Base-by-base conservation (phyloP, 768 basidiomycete genomes). In the Boletus insuetus region DNA sequence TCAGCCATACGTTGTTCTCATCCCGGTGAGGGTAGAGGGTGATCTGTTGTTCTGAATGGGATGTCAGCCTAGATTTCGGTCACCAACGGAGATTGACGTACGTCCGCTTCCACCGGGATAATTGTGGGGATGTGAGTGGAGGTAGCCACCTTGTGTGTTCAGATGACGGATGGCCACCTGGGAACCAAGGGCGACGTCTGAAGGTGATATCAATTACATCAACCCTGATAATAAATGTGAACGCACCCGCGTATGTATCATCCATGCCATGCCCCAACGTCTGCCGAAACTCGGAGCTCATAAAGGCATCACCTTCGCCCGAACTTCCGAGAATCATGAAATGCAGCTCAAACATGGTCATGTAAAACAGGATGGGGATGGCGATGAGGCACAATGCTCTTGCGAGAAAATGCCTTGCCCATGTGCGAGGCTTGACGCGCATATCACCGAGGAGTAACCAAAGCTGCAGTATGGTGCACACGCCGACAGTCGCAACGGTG, bases 21-120 rank as follows among this genome's bases (percentile, higher is more conserved):
- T 99, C 97, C n/a, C 89, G 83, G 71, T 99, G 97, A 2, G 97
- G 97, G 69, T 99, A 99, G n/a, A 99, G 85, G 0, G 97, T 98
- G 58, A 99, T 80, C 75, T 99, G 97, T 82, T 99, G 97, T 67
- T 99, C 95, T 98, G 67, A 17, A 56, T 4, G 37, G 7, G 24
- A 47, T 11, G 50, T 58, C 32, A 55, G 41, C 34, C 32, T 32
- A 2, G 5, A 17, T 42, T 0, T 6, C 13, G 22, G 8, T 34
- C 20, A 14, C 52, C 2, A 38, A 22, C 16, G 14, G 3, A 41
- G 19, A 34, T 32, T 32, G 38, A 77, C 83, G 65, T 71, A 97
- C 95, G 97, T 72, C 89, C 82, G 67, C 89, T 93, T 24, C 97
- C 97, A 34, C 78, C 81, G 0, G 96, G 97, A 66, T 96, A 99